Percentiles rank a stretch among this genome's conserved stretches.
These are phyloP conservation scores for Hygrophoropsis aurantiaca DNA, from an alignment of 768 basidiomycete species.

Conservation along the genomic window DNA sequence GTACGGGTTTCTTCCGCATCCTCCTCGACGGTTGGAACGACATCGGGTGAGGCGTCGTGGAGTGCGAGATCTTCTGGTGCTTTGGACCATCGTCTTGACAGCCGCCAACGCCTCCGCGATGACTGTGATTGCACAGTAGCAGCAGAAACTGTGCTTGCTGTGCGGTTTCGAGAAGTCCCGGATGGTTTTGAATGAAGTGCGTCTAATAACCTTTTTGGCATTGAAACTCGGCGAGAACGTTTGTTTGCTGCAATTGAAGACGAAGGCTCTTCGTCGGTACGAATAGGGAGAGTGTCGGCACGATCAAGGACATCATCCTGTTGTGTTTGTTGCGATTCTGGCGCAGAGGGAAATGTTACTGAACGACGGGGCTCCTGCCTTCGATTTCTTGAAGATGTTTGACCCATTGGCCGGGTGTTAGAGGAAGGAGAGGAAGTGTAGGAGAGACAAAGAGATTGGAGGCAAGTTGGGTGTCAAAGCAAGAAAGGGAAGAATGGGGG, in stretches of 20 bases:
- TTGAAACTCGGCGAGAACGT: slow-evolving; percentile 17
- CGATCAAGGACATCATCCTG: not conserved
- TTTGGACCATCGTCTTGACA: slow-evolving; percentile 33
- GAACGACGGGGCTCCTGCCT: slow-evolving; percentile 8
- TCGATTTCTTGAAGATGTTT: slow-evolving; percentile 27
- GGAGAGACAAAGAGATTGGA: not conserved
- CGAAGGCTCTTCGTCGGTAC: not conserved
- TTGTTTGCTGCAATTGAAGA: not conserved
- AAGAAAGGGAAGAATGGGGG: slow-evolving; percentile 6
- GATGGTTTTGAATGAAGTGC: slow-evolving; percentile 25
- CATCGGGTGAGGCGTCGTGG: slow-evolving; percentile 12
- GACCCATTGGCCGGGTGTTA: slow-evolving; percentile 22
- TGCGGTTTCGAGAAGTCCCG: slow-evolving; percentile 12
- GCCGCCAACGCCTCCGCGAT: slow-evolving; percentile 27
- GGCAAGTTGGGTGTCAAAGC: slow-evolving; percentile 1
- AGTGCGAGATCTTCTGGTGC: slow-evolving; percentile 15
- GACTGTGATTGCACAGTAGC: slow-evolving; percentile 2
- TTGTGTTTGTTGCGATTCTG: slow-evolving; percentile 6
- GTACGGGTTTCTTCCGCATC: slow-evolving; percentile 17
- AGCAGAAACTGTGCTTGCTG: slow-evolving; percentile 13
- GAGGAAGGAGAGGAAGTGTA: not conserved
- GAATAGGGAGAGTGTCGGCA: not conserved
- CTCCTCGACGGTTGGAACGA: slow-evolving; percentile 9
- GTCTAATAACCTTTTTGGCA: slow-evolving; percentile 37
- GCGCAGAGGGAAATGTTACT: slow-evolving; percentile 5